A percentile compares a stretch with the other conserved stretches of the same genome.
Conservation (phyloP, 2,329 filamentous ascomycete species). For the Aspergillus sp. region DNA sequence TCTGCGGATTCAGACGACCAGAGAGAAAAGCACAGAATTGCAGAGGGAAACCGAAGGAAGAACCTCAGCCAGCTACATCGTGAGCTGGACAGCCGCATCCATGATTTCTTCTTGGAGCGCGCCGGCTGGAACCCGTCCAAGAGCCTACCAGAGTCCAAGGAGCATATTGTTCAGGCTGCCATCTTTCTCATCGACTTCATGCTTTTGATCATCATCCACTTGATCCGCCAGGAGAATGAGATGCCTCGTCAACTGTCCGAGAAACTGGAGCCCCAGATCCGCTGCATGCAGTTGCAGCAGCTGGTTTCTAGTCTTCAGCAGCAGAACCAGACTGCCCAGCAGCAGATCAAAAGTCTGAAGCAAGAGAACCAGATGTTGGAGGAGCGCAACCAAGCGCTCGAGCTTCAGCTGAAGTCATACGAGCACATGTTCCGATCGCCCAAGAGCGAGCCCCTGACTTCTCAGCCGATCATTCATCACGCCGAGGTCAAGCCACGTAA, state of each 20-base stretch:
- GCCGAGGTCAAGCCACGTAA: constrained; percentile 35
- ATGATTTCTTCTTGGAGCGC: constrained; percentile 41
- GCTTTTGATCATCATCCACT: constrained; percentile 37
- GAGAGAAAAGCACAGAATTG: constrained; percentile 44
- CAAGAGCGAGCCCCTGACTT: constrained; percentile 34
- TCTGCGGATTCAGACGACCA: constrained; percentile 39
- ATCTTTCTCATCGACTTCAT: constrained; percentile 44
- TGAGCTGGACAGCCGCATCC: constrained; percentile 40
- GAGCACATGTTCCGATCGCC: constrained; percentile 42
- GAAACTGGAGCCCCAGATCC: constrained; percentile 41
- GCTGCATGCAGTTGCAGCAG: constrained; percentile 43
- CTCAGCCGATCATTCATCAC: constrained; percentile 27
- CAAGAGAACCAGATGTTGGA: constrained; percentile 38
- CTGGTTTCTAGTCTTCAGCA: constrained; percentile 37
- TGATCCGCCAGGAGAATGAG: constrained; percentile 39
- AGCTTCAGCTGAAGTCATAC: constrained; percentile 42
- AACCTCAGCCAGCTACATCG: constrained; percentile 43
- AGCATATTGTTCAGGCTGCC: constrained; percentile 43
- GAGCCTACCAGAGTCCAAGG: constrained; percentile 44
- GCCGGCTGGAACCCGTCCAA: constrained; percentile 45
- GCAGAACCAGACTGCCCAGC: constrained; percentile 38
- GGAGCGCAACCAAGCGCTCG: constrained; percentile 39
- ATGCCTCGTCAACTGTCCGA: constrained; percentile 39
- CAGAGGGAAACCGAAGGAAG: constrained; percentile 43
- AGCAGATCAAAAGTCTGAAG: constrained; percentile 37